These are phyloP conservation scores for Alternaria angustiovoidea DNA, from an alignment of 2,329 filamentous ascomycete species.

Conservation along the genomic window DNA sequence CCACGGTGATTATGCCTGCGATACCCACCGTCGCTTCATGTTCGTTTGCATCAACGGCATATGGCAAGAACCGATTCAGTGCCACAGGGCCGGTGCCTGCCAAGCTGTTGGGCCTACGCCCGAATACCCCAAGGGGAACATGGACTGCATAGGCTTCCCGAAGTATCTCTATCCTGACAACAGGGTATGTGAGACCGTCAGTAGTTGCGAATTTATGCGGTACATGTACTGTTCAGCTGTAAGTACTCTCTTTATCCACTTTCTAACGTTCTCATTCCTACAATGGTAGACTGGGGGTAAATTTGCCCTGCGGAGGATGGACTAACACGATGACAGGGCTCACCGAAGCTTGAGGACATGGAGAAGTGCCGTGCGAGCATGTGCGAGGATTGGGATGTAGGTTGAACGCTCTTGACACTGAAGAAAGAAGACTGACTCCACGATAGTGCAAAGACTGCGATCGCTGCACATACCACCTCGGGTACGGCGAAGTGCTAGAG, in stretches of 20 bases:
- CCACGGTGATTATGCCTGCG: background rate
- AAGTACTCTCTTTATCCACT: background rate
- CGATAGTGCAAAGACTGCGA: constrained; percentile 15
- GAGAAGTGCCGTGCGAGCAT: constrained; percentile 4
- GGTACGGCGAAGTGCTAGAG: constrained; percentile 1
- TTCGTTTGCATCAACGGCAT: background rate
- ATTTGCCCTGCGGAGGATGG: background rate
- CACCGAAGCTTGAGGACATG: background rate
- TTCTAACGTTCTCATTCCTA: background rate
- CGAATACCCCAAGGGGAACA: background rate
- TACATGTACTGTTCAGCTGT: background rate
- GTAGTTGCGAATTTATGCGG: background rate
- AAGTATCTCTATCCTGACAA: background rate
- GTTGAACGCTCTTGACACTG: background rate
- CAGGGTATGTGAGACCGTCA: background rate
- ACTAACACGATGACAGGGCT: background rate
- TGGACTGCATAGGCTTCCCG: background rate
- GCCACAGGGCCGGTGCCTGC: background rate
- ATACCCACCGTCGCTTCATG: background rate
- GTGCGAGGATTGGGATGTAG: constrained; percentile 10
- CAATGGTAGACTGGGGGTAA: background rate
- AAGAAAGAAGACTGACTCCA: background rate
- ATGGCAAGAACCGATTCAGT: background rate
- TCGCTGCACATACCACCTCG: constrained; percentile 9
- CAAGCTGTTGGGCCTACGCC: background rate